Conservation (phyloP, 202 grass and related monocot species). For the Digitaria exilis region DNA sequence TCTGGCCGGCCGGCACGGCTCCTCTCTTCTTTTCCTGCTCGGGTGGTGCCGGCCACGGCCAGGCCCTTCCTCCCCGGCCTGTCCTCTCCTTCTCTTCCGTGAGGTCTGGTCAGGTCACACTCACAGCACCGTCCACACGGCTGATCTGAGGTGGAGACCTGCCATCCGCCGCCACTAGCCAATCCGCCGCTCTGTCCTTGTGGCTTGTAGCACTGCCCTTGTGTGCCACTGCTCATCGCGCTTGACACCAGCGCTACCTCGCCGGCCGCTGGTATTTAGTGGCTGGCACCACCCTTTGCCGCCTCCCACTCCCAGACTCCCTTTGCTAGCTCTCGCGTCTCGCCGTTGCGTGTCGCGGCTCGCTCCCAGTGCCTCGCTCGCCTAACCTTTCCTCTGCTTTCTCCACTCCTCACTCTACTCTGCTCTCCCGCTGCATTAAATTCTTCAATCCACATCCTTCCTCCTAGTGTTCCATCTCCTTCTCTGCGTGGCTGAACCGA, state of each 20-base stretch:
- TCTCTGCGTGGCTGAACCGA: background rate
- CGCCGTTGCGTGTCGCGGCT: background rate
- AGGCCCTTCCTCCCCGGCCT: background rate
- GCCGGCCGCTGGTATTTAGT: slow-evolving; percentile 27
- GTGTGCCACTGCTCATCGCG: slow-evolving; percentile 4
- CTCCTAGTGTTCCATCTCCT: background rate
- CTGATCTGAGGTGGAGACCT: background rate
- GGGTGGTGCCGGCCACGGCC: background rate
- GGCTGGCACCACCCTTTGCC: too few relatives aligned
- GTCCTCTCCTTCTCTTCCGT: background rate
- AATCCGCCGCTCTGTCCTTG: background rate
- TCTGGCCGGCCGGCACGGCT: background rate
- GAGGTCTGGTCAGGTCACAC: background rate
- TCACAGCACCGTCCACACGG: background rate
- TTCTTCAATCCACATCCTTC: background rate
- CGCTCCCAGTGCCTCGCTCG: background rate
- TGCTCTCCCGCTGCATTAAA: background rate
- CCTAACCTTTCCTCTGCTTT: background rate
- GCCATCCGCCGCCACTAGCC: background rate
- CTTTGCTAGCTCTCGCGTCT: background rate
- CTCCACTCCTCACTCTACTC: background rate
- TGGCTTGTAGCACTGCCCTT: background rate
- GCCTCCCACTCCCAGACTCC: background rate
- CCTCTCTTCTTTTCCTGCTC: background rate
- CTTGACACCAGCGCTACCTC: slow-evolving; percentile 28